Evolutionary conservation across 306 rosid species (phyloP), one percentile per base, ranked within the genome.

Genomic region (Cicer cuneatum): DNA sequence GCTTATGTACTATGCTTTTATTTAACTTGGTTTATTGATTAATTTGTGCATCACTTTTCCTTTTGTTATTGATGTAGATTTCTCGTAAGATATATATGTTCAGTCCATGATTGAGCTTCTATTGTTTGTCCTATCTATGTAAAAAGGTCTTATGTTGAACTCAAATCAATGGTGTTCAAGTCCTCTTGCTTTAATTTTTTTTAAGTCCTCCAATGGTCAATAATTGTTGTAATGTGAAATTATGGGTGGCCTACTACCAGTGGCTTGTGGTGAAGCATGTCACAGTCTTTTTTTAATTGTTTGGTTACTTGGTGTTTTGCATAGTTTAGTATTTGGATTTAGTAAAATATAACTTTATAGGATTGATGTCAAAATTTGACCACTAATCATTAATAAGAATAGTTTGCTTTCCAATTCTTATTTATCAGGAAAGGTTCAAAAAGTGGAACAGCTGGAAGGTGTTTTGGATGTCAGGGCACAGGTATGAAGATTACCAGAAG

Each of bases 401-500:
- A 12, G 3, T 51, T 56, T 63, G 74, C 14, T 53, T 75, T 40
- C 54, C 12, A 24, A 53, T 56, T 46, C 59, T 49, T 14, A 68
- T 33, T 15, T 75, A 71, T 54, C 90, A 89, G 97, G 83, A 91
- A 91, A 80, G 97, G 94, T 59, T 84, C 92, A 8, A 89, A 87
- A 82, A 87, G 88, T 72, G 97, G 97, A 53, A 62, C 69, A 40
- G 41, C 92, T 56, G 88, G 89, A 45, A 83, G 74, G 84, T 91
- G 94, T 72, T 80, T 49, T 78, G 94, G 94, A 43, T 91, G 94
- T 72, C 90, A 87, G 56, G 94, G 94, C n/a, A 42, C 87, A 9
- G 90, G 97, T 24, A 80, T 89, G 94, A 91, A 87, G 80, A 46
- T 86, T 72, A 82, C 86, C 41, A 81, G 83, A 64, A 80, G 92